These are phyloP conservation scores for Aspergillus carbonarius DNA, from an alignment of 2,329 filamentous ascomycete species.

Conservation along the genomic window DNA sequence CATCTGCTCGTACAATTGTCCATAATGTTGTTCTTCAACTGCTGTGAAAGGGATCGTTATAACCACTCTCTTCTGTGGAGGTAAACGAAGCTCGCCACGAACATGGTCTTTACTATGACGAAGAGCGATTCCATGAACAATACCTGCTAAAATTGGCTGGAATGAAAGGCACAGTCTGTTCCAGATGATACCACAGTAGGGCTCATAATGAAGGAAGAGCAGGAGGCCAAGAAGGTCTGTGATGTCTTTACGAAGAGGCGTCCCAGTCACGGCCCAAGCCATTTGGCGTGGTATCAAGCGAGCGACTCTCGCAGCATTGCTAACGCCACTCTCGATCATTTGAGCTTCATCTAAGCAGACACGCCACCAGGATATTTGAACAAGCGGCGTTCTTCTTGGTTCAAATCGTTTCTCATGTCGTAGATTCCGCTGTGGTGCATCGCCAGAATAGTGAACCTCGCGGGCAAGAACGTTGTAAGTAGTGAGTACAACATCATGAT, in stretches of 20 bases:
- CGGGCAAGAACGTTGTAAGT: slow-evolving; percentile 69
- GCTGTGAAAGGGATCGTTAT: slow-evolving; percentile 88
- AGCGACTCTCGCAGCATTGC: slow-evolving; percentile 77
- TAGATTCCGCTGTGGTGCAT: slow-evolving; percentile 69
- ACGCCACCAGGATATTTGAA: slow-evolving; percentile 84
- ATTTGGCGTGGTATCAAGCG: slow-evolving; percentile 77
- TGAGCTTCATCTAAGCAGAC: slow-evolving; percentile 71
- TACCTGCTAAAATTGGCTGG: slow-evolving; percentile 62
- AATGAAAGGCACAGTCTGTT: slow-evolving; percentile 61
- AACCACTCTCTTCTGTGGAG: slow-evolving; percentile 79
- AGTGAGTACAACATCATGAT: slow-evolving; percentile 59
- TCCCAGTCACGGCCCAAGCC: slow-evolving; percentile 90
- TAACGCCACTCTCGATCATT: slow-evolving; percentile 88
- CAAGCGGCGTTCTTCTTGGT: slow-evolving; percentile 70
- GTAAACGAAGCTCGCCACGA: slow-evolving; percentile 73
- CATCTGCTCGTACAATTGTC: slow-evolving; percentile 72
- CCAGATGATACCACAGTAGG: slow-evolving; percentile 72
- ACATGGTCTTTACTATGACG: slow-evolving; percentile 84
- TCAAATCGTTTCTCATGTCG: slow-evolving; percentile 64
- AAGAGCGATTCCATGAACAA: slow-evolving; percentile 72
- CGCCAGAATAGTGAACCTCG: slow-evolving; percentile 75
- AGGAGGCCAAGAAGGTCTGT: slow-evolving; percentile 77
- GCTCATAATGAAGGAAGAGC: slow-evolving; percentile 75
- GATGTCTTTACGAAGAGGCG: slow-evolving; percentile 78
- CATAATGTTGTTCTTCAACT: slow-evolving; percentile 88